Base-by-base conservation (phyloP, 1,139 yeast species). In the Magnusiomyces paraingens region DNA sequence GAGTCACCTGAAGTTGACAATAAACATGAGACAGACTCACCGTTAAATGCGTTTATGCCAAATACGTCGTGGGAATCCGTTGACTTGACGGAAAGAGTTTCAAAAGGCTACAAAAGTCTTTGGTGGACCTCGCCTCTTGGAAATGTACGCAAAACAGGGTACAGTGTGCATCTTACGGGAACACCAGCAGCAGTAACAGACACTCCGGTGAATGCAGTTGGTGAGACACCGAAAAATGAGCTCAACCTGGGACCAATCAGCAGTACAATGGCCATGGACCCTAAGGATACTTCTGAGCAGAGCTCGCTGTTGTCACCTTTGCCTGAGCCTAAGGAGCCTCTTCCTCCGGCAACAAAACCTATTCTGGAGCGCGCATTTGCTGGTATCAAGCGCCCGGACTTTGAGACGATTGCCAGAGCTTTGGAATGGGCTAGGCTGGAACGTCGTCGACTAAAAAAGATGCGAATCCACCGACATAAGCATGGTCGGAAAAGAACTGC, bases 381-480 rank as follows among this genome's bases (percentile, higher is more conserved):
- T 18, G 46, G 46, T 14, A 42, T 42, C 32, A 26, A 42, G 46
- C 26, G 32, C 8, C 46, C 46, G 4, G 32, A 42, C 32, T 42
- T 42, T 20, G 46, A 42, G 32, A 21, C 46, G 11, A 14, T 42
- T 42, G 46, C 46, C n/a, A 12, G 46, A 14, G 46, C 46, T 18
- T 36, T 36, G 40, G 40, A 36, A n/a, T 36, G 40, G 40, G 40
- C 40, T 14, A 8, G 40, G 40, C 40, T 14, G 12, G 40, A 36
- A n/a, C 40, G 40, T 3, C 5, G 12, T 6, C 40, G 40, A 36
- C n/a, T 36, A n/a, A 36, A 36, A n/a, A 36, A 36, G 17, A 36
- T 36, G 40, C n/a, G 17, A n/a, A 36, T 36, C 17, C 40, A 36
- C 40, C n/a, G 40, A n/a, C 40, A 36, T 36, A 36, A n/a, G 40